A percentile compares a stretch with the other conserved stretches of the same genome.
These are phyloP conservation scores for Drechslerella coelobrocha DNA, from an alignment of 2,329 filamentous ascomycete species.

Conservation along the genomic window DNA sequence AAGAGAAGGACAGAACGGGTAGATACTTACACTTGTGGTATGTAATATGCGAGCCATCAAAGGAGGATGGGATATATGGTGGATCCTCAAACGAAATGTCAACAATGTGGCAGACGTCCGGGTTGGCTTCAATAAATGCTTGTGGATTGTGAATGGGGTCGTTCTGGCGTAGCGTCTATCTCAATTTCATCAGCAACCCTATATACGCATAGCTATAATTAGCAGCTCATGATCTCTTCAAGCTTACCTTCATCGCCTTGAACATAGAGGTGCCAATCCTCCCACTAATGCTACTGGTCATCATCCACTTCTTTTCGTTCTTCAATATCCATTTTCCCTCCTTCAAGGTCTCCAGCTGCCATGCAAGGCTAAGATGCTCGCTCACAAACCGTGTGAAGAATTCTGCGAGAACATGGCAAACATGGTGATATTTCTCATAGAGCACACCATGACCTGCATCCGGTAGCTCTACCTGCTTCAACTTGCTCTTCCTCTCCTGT, in stretches of 20 bases:
- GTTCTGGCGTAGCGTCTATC: constrained; percentile 87
- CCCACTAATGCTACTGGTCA: constrained; percentile 76
- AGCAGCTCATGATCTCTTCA: neutral
- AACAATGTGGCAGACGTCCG: constrained; percentile 69
- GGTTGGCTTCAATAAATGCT: constrained; percentile 72
- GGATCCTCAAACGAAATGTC: constrained; percentile 92
- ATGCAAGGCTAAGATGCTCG: constrained; percentile 77
- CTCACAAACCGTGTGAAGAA: constrained; percentile 80
- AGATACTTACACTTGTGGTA: constrained; percentile 54
- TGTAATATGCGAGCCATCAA: constrained; percentile 54
- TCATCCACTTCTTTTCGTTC: constrained; percentile 90
- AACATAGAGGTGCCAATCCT: constrained; percentile 71
- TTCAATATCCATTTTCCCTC: constrained; percentile 98
- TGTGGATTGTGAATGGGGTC: constrained; percentile 79
- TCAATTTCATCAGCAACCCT: neutral
- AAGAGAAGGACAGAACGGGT: neutral
- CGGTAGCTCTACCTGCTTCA: constrained; percentile 55
- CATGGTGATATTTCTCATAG: constrained; percentile 70
- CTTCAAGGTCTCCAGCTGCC: constrained; percentile 88
- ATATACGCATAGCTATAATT: neutral
- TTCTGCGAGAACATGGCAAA: constrained; percentile 76
- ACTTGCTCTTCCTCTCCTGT: constrained; percentile 40
- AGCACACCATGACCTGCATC: constrained; percentile 73
- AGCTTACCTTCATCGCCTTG: constrained; percentile 47
- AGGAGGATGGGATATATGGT: constrained; percentile 75